Evolutionary conservation across 805 yeast species (phyloP), one percentile per base, ranked within the genome.

Genomic region (Grigorovia yakushimaensis): DNA sequence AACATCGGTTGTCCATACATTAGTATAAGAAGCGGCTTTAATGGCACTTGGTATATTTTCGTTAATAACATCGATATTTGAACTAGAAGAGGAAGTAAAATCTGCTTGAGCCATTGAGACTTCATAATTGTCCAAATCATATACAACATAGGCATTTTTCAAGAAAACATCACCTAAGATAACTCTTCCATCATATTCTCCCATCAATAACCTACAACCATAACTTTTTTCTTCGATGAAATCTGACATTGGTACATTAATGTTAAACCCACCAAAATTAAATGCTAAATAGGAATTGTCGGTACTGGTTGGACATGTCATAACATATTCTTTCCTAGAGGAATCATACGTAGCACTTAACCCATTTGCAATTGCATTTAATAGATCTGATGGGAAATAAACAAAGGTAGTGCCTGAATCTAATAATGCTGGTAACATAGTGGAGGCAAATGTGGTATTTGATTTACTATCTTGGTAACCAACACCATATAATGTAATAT

Each of bases 201-300:
- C 42, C 3, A 77, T 50, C 7, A 74, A 78, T 39, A 78, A 54
- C 8, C 70, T 73, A 65, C 82, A 78, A 17, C 20, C 21, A 30
- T 42, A n/a, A 27, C 63, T 58, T 35, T 54, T 48, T 15, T 15
- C 37, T 15, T 33, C 17, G 11, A 33, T 7, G 18, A 67, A 64
- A 53, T 68, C 60, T 2, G 51, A 33, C 20, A 77, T 57, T 24
- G 84, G 81, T n/a, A 75, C 79, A 20, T 65, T 56, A 48, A 84
- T 79, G 13, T 64, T 62, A 41, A 72, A 67, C 1, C 89, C 89
- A 53, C 80, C 79, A 62, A 84, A 81, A 55, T 76, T 69, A 54
- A 77, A 78, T 30, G 68, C 66, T 13, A 33, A 33, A 33, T 11
- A 78, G 49, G 49, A 15, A 15, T 11, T 9, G 18, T 33, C 37